Evolutionary conservation across 169 alveolate species (phyloP).

Genomic region (Toxoplasma gondii): DNA sequence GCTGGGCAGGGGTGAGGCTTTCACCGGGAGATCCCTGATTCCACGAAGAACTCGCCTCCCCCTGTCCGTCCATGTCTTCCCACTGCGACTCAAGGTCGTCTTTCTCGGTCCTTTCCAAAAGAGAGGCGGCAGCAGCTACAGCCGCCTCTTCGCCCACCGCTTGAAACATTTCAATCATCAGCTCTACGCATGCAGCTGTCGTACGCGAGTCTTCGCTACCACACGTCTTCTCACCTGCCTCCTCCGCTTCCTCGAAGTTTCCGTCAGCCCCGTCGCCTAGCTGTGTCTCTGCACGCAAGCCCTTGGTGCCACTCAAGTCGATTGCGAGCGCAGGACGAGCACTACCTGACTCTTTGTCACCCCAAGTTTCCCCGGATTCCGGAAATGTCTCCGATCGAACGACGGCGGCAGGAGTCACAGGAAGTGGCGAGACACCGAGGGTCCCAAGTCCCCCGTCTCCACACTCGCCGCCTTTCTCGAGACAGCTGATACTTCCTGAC

Average conservation of each 20-base stretch:
- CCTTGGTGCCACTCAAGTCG: neutral
- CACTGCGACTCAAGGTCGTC: neutral
- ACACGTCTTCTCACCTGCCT: neutral
- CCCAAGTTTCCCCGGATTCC: neutral
- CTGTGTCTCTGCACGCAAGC: neutral
- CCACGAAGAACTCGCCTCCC: neutral
- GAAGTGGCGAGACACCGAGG: neutral
- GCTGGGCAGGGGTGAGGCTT: neutral
- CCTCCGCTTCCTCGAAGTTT: neutral
- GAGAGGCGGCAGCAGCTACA: neutral
- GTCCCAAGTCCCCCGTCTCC: neutral
- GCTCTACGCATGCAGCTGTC: constrained; percentile 18
- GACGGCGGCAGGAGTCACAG: neutral
- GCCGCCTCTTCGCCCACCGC: constrained; percentile 16
- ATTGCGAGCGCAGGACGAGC: neutral
- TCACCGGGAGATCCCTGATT: neutral
- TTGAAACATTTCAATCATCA: constrained; percentile 8
- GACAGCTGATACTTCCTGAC: neutral
- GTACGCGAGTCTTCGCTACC: neutral
- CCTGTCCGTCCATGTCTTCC: neutral
- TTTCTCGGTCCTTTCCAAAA: neutral
- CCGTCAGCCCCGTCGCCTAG: neutral
- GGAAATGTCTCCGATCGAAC: neutral
- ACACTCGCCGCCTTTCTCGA: neutral
- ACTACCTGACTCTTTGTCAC: neutral